Evolutionary conservation across 805 yeast species (phyloP).

Genomic region (Kodamaea jinghongensis): DNA sequence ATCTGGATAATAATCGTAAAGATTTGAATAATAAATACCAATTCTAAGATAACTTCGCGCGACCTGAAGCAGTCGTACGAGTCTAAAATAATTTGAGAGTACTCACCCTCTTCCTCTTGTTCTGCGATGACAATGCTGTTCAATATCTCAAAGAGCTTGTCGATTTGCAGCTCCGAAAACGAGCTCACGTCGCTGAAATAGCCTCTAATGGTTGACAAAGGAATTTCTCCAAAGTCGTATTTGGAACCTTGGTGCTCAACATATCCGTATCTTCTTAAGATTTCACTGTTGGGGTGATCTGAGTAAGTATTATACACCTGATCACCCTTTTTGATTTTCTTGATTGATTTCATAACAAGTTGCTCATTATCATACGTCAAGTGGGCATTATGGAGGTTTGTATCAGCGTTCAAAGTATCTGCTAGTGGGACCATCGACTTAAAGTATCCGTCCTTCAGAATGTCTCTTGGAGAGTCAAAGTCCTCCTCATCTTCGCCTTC

Average conservation of each 20-base stretch:
- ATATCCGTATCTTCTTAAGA: constrained; percentile 87
- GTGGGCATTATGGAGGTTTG: constrained; percentile 71
- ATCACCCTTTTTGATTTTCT: constrained; percentile 56
- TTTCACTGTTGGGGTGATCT: constrained; percentile 86
- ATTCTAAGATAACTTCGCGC: constrained; percentile 61
- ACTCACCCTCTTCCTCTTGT: constrained; percentile 39
- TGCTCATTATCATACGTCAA: constrained; percentile 48
- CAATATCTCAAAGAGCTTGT: constrained; percentile 31
- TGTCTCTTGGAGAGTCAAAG: constrained; percentile 11
- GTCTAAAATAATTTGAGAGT: constrained; percentile 45
- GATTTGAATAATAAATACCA: constrained; percentile 51
- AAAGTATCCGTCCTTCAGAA: constrained; percentile 35
- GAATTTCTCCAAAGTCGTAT: constrained; percentile 78
- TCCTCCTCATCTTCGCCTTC: constrained; percentile 26
- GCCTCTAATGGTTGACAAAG: constrained; percentile 40
- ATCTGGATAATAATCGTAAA: constrained; percentile 35
- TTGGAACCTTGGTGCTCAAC: constrained; percentile 73
- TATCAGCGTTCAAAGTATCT: constrained; percentile 85
- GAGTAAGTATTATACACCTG: constrained; percentile 90
- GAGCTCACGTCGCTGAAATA: constrained; percentile 27
- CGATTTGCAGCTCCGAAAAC: constrained; percentile 26
- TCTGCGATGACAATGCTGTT: constrained; percentile 22
- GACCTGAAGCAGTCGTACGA: constrained; percentile 60
- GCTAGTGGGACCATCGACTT: constrained; percentile 95
- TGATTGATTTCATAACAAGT: constrained; percentile 71